Base-by-base conservation (phyloP, 1,139 yeast species). In the Sugiyamaella castrensis region DNA sequence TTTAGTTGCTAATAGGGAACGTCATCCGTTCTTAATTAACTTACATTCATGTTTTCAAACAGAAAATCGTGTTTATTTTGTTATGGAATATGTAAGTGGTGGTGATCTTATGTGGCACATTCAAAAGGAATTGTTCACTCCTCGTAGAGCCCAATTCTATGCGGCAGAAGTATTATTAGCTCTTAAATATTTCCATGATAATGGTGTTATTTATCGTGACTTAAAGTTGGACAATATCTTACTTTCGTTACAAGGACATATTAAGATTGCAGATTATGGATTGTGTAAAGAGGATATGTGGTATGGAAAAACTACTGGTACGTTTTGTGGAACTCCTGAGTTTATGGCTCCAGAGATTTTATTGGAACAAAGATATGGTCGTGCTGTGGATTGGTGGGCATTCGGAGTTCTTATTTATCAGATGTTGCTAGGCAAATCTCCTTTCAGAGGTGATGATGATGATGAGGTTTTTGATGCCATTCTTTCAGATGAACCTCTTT, bases 81-180 rank as follows among this genome's bases (percentile, higher is more conserved):
- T 95, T 11, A 92, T 92, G 98, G 98, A 92, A 68, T 92, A 89
- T 64, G 84, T 92, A 47, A 83, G 95, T 10, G 99, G 98, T 51
- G 99, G 99, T 66, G 99, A 92, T 72, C 78, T 92, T 64, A 92
- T 92, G 98, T 89, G 97, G 95, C 99, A 92, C 67, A 94, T 92
- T 61, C 98, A 92, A 68, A 88, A 88, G 64, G 87, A 87, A 50
- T 77, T 94, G 61, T 86, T 92, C 64, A 84, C 96, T 2, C 85
- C 92, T 16, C 81, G 87, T 58, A 77, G 98, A 58, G 98, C 98
- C 12, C 94, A 91, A 68, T 92, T 89, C 65, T 94, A 92, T 68
- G 98, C 98, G 1, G 95, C 97, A 44, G 98, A 92, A 67, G 97
- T 94, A 1, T 74, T 91, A 57, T 71, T 92, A 48, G 98, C 95